phyloP scores from a whole-genome alignment of 108 stramenopile species.

The Pseudonitzschia multiseries region DNA sequence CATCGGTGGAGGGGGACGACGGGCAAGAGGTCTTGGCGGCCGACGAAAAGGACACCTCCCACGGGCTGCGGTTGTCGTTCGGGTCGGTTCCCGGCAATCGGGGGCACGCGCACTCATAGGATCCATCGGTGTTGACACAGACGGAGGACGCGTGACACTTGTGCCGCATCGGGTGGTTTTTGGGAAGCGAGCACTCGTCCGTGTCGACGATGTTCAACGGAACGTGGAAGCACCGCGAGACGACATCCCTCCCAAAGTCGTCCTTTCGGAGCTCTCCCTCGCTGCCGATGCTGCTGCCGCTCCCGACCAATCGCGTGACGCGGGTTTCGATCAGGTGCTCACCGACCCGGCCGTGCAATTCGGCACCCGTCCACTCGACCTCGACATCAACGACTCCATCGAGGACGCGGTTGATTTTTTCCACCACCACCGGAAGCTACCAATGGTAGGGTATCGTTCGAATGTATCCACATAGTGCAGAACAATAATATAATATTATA shows the following conservation, averaged over 20 bases:
- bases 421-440: slow-evolving; percentile 68
- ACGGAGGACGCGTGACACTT: slow-evolving; percentile 61
- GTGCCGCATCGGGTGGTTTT: slow-evolving; percentile 72
- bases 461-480: no score
- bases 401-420: slow-evolving; percentile 74
- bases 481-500: neutral
- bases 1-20: slow-evolving; percentile 44
- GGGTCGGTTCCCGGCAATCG: slow-evolving; percentile 4
- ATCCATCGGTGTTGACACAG: slow-evolving; percentile 89
- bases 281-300: slow-evolving; percentile 12
- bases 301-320: slow-evolving; percentile 62
- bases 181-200: slow-evolving; percentile 80
- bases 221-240: slow-evolving; percentile 82
- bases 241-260: slow-evolving; percentile 50
- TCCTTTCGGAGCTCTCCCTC: slow-evolving; percentile 7
- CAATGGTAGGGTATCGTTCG: neutral
- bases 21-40: slow-evolving; percentile 56
- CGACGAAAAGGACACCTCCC: slow-evolving; percentile 64
- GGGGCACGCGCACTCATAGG: slow-evolving; percentile 91
- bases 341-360: slow-evolving; percentile 83
- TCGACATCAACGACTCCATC: slow-evolving; percentile 85
- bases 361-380: slow-evolving; percentile 77
- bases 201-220: slow-evolving; percentile 88
- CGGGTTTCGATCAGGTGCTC: slow-evolving; percentile 68
- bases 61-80: slow-evolving; percentile 41